Evolutionary conservation across 208 protist genomes (phyloP), one percentile per base, ranked within the genome.

Genomic region (Wallacemonas sp.): DNA sequence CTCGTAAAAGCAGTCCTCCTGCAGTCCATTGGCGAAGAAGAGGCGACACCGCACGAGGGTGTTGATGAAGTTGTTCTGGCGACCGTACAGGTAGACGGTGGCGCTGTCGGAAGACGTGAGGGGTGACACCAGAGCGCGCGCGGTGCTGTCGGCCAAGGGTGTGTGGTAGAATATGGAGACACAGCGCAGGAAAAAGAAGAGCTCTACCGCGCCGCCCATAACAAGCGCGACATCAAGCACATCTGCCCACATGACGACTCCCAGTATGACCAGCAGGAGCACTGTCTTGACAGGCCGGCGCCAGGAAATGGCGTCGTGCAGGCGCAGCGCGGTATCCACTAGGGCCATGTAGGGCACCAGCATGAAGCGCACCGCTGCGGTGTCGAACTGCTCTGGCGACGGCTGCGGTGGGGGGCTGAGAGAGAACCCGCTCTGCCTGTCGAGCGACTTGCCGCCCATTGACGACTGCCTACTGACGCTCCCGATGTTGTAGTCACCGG

Each of bases 1-100:
- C 60, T 95, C 90, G 36, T 86, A 88, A 63, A 87, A 95, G 39
- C 82, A 86, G 65, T 95, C 90, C 27, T 80, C 71, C 61, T 92
- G 82, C 38, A 95, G 66, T 12, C 90, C 90, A 38, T 85, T 83
- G 2, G 72, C 72, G 55, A 90, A 95, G 61, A 95, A 95, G 2
- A 95, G 47, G 30, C 81, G 72, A 21, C 86, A 78, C 0, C 90
- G 78, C 33, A 88, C 73, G 32, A 95, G 72, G 29, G 84, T 84
- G 63, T 95, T 95, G 19, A 95, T 65, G 27, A 92, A 46, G 19
- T 65, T 62, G 61, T 88, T 87, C 12, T 88, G 80, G 9, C 75
- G 62, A 4, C 84, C 86, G 76, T 90, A 95, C 32, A 95, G 62
- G 33, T 86, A 86, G 14, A 78, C 72, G 17, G 82, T 66, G 30